A percentile compares a stretch with the other conserved stretches of the same genome.
Conservation (phyloP, 2,329 filamentous ascomycete genomes). For the Colletotrichum liaoningense region DNA sequence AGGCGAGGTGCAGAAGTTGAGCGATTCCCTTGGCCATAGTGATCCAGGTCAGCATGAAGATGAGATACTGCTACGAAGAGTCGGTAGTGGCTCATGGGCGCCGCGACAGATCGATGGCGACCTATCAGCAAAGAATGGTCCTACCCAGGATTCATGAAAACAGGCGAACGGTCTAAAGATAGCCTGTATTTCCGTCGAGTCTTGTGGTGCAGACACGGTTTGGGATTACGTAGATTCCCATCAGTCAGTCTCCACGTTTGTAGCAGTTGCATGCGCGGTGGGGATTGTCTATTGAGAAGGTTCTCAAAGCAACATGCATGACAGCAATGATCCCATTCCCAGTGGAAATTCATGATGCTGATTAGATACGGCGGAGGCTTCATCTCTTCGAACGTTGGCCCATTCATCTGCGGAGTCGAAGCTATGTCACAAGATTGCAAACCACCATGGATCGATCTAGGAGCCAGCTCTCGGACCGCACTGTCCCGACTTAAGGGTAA, state of each 20-base stretch:
- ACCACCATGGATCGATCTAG: not conserved
- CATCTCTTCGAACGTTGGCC: not conserved
- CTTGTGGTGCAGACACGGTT: not conserved
- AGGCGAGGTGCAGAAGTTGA: too few relatives aligned
- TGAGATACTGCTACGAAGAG: not conserved
- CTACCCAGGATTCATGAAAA: not conserved
- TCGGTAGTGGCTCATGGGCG: not conserved
- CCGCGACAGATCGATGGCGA: not conserved
- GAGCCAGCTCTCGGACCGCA: not conserved
- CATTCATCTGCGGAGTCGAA: not conserved
- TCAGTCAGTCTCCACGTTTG: too few relatives aligned
- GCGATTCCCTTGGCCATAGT: too few relatives aligned
- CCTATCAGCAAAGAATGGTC: not conserved
- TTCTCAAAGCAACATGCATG: too few relatives aligned
- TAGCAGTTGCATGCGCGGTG: too few relatives aligned
- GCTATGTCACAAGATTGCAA: not conserved
- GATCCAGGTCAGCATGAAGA: too few relatives aligned
- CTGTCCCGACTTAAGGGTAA: too few relatives aligned
- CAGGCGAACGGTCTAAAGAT: rapidly evolving
- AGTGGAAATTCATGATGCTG: too few relatives aligned
- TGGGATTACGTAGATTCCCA: too few relatives aligned
- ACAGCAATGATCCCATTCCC: too few relatives aligned
- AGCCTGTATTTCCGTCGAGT: too few relatives aligned
- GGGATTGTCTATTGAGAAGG: rapidly evolving
- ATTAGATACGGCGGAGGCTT: rapidly evolving